Evolutionary conservation across 2,329 filamentous ascomycete species (phyloP), one percentile per base, ranked within the genome.

Genomic region (Talaromyces sp.): DNA sequence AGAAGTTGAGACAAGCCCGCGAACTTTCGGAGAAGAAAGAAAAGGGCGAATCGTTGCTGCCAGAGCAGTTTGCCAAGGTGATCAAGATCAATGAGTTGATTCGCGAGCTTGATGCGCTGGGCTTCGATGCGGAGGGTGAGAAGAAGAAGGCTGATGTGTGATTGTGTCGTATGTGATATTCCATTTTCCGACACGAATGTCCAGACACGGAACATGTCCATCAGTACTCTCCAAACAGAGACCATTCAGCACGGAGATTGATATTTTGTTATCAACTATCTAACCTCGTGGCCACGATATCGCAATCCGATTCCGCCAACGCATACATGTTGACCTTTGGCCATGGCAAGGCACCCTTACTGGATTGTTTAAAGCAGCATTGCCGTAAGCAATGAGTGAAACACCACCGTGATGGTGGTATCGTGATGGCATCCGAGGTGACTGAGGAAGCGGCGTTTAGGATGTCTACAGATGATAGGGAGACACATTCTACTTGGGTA

Each of bases 31-130:
- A 88, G 70, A 97, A 96, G 83, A 96, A 96, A 76, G 91, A 96
- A 25, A 88, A 87, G 62, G 95, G 95, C 21, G 89, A 91, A 73
- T 83, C 86, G 4, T 79, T 99, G 65, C 82, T 98, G 28, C 93
- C 93, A 0, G 95, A 99, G 79, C 95, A 99, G 79, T 89, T 98
- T 67, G 92, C 93, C 69, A 99, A 99, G 80, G 91, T 99, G 61
- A 96, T 96, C 75, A 96, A 95, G 77, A 96, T 99, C 74, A 92
- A 91, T 66, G 95, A 99, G 79, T 83, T 99, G 58, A 88, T 97
- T 63, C 86, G 92, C 12, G 93, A 98, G 74, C 79, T 99, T 62
- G 91, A 96, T 70, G 84, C 85, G 2, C 81, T 99, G 31, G 93
- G 93, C 0, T 92, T 98, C 66, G 89, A 96, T 74, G 78, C 85